A percentile compares a stretch with the other conserved stretches of the same genome.
Evolutionary conservation across 495 filamentous ascomycete genomes (phyloP).

Genomic region (Thozetella sp.): DNA sequence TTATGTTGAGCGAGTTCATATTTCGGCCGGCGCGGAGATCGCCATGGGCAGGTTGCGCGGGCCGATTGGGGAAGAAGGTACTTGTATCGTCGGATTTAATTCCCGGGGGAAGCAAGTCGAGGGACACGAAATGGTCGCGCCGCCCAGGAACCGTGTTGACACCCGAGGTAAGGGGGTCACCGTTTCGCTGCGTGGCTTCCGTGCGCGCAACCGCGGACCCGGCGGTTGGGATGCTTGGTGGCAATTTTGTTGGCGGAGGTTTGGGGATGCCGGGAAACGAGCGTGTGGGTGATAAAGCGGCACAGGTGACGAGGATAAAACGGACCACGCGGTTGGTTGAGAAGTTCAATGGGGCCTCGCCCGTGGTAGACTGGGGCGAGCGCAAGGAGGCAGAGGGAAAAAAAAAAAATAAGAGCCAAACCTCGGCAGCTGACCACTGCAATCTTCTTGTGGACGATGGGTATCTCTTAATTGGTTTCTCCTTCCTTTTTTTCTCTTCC

Average conservation of each 20-base stretch:
- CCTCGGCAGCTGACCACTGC: no score
- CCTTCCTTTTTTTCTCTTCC: no score
- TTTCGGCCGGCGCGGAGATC: constrained; percentile 42
- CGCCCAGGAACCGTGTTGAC: neutral
- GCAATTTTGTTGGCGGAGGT: neutral
- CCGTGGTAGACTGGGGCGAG: no score
- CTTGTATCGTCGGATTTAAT: no score
- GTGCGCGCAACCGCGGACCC: neutral
- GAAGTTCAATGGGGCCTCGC: no score
- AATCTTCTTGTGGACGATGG: no score
- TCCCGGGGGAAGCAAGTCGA: no score
- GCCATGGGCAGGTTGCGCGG: constrained; percentile 22
- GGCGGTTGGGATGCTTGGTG: neutral
- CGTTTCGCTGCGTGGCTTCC: neutral
- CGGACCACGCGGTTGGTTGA: neutral
- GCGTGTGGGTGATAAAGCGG: neutral
- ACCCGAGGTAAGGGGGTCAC: neutral
- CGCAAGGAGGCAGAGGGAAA: no score
- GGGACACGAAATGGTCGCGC: neutral
- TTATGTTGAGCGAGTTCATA: constrained; percentile 98
- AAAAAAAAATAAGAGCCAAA: no score
- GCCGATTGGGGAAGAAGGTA: neutral
- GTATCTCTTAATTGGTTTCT: no score
- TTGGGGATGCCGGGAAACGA: neutral
- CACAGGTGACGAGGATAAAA: constrained; percentile 2